These are phyloP conservation scores for Pyrenophora graminea DNA, from an alignment of 2,329 filamentous ascomycete genomes.

Conservation along the genomic window DNA sequence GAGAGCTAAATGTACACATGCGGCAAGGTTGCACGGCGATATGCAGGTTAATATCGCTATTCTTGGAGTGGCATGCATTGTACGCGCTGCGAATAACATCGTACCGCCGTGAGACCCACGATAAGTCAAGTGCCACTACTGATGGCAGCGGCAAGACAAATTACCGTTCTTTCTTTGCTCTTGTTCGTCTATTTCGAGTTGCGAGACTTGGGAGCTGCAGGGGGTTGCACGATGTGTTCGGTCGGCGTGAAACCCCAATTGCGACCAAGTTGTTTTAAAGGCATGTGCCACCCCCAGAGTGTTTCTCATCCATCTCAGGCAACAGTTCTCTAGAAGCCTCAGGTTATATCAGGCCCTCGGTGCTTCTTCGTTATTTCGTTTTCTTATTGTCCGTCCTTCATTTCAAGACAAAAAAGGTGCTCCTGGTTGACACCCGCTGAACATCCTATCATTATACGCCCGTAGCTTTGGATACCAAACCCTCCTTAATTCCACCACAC, in stretches of 20 bases:
- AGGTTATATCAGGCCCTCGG: constrained; percentile 18
- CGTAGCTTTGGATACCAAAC: background rate
- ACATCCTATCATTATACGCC: constrained; percentile 8
- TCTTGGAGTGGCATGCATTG: constrained; percentile 18
- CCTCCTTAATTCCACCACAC: constrained; percentile 1
- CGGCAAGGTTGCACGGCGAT: constrained; percentile 10
- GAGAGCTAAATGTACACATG: constrained; percentile 18
- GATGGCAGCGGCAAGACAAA: constrained; percentile 29
- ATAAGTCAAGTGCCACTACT: constrained; percentile 9
- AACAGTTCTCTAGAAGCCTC: constrained; percentile 11
- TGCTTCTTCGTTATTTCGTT: constrained; percentile 4
- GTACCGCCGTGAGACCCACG: constrained; percentile 11
- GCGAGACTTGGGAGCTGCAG: constrained; percentile 4
- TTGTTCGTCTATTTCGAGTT: constrained; percentile 13
- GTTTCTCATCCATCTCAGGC: constrained; percentile 25
- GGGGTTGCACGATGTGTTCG: constrained; percentile 15
- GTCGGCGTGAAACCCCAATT: constrained; percentile 35
- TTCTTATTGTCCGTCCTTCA: constrained; percentile 24
- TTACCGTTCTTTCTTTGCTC: constrained; percentile 17
- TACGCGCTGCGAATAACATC: constrained; percentile 36
- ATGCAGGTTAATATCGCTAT: constrained; percentile 24
- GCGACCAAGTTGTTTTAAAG: constrained; percentile 43
- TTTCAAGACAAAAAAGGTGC: constrained; percentile 29
- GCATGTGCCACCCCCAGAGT: constrained; percentile 27
- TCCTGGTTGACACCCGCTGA: constrained; percentile 35